Conservation (phyloP, 768 basidiomycete genomes). For the Kockovaella imperatae region DNA sequence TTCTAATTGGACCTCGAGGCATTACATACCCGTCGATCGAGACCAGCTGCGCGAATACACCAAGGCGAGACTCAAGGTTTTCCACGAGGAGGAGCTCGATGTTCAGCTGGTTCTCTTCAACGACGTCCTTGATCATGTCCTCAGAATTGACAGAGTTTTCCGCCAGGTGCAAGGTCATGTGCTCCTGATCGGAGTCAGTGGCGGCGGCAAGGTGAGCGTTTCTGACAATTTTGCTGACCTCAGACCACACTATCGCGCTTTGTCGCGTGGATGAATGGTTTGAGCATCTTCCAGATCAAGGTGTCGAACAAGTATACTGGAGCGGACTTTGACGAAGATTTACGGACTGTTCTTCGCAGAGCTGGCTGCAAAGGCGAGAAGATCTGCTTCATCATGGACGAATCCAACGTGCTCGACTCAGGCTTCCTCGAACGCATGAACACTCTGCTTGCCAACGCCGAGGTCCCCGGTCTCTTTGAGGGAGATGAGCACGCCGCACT, state of each 20-base stretch:
- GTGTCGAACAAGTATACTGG: conserved; percentile 99
- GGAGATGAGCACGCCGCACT: conserved; percentile 97
- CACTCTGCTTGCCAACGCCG: conserved; percentile 96
- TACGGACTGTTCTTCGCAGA: conserved; percentile 86
- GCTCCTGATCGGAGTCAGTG: conserved; percentile 92
- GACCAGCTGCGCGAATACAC: conserved; percentile 90
- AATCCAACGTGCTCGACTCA: conserved; percentile 97
- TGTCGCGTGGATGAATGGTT: conserved; percentile 99
- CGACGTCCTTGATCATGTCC: conserved; percentile 93
- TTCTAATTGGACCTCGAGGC: conserved; percentile 98
- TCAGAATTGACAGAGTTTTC: conserved; percentile 97
- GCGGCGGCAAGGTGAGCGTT: conserved; percentile 79
- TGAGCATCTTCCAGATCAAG: conserved; percentile 99
- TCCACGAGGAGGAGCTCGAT: conserved; percentile 97
- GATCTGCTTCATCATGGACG: conserved; percentile 99
- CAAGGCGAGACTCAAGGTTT: conserved; percentile 91
- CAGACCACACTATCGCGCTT: conserved; percentile 96
- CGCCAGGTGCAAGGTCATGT: conserved; percentile 95
- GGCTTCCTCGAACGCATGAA: conserved; percentile 99
- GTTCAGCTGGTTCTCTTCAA: conserved; percentile 97
- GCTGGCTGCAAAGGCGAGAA: conserved; percentile 98
- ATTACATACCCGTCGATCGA: conserved; percentile 91
- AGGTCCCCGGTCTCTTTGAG: conserved; percentile 99
- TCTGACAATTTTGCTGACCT: conserved; percentile 5
- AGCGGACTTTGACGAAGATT: conserved; percentile 96